phyloP scores from a whole-genome alignment of 2,329 filamentous ascomycete species.

The Colletotrichum incanum region DNA sequence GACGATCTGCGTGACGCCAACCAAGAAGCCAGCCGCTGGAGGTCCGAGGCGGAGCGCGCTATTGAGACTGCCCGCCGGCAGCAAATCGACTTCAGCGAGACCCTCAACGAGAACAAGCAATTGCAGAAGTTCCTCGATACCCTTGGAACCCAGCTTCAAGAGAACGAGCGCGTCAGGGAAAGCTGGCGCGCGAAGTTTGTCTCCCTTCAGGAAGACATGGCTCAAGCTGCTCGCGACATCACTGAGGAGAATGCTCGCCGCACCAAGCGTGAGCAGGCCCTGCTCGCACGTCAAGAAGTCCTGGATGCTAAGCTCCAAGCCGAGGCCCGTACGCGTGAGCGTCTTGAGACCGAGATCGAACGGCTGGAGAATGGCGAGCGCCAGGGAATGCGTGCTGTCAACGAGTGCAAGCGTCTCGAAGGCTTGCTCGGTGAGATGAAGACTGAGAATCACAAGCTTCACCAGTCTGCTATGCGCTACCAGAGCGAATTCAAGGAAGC shows the following conservation, averaged over 20 bases:
- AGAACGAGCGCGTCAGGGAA: constrained; percentile 88
- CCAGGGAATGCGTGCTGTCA: constrained; percentile 75
- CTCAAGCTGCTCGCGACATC: constrained; percentile 82
- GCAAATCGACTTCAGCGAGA: constrained; percentile 64
- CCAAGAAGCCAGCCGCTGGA: constrained; percentile 74
- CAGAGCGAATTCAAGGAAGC: constrained; percentile 90
- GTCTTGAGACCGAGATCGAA: constrained; percentile 77
- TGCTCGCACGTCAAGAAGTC: constrained; percentile 84
- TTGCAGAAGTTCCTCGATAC: constrained; percentile 82
- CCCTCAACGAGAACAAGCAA: constrained; percentile 76
- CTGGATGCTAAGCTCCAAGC: constrained; percentile 84
- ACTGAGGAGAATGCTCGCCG: constrained; percentile 86
- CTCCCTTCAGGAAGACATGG: constrained; percentile 90
- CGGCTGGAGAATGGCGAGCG: constrained; percentile 76
- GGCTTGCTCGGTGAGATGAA: constrained; percentile 69
- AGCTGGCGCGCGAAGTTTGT: constrained; percentile 88
- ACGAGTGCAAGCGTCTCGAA: constrained; percentile 75
- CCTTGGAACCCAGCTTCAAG: constrained; percentile 84
- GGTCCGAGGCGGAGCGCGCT: constrained; percentile 72
- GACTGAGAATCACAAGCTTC: constrained; percentile 80
- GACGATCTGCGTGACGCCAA: constrained; percentile 69
- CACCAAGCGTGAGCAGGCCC: constrained; percentile 83
- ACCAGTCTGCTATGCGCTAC: constrained; percentile 77
- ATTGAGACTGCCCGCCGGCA: constrained; percentile 67
- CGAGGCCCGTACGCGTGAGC: constrained; percentile 79